Evolutionary conservation across 2,329 filamentous ascomycete species (phyloP), one percentile per base, ranked within the genome.

Genomic region (Aurifilum marmelostoma): DNA sequence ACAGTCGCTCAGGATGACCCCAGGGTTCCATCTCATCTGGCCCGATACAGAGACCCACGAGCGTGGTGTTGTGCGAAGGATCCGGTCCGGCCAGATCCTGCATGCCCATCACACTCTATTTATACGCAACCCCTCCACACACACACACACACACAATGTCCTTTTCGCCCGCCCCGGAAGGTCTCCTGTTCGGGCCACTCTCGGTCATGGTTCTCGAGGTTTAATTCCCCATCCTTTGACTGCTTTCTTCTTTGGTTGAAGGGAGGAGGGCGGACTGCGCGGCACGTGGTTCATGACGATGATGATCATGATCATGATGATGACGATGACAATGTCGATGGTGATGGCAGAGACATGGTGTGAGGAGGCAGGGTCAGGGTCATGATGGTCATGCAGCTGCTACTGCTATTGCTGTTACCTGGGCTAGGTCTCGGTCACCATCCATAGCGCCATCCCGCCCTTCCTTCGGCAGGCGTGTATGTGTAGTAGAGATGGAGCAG

Each of bases 21-120:
- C 50, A 14, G 8, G 50, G 24, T 52, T 62, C n/a, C n/a, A 37
- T 50, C 61, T 50, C 39, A 63, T 32, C 24, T 18, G 41, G 61
- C 61, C 41, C 11, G 16, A 12, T 18, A 11, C 61, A 21, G 41
- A n/a, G 60, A n/a, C 61, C 61, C 61, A 63, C 61, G 21, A 16
- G 39, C 37, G n/a, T 21, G 60, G 14, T 39, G 12, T 21, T 18
- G 14, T 12, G 37, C 24, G 41, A 50, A 63, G 61, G 39, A 63
- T 47, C 41, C 18, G 37, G 61, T 27, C 41, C 16, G 61, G 61
- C 61, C 61, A 63, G 37, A 63, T 63, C 61, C 61, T 63, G 61
- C 61, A 63, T 32, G 61, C 24, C 61, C 24, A 29, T 24, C 41
- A 47, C 41, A 50, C 61, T 63, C 61, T 63, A 63, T 63, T 50